Base-by-base conservation (phyloP, 768 basidiomycete species). In the Russula compacta region DNA sequence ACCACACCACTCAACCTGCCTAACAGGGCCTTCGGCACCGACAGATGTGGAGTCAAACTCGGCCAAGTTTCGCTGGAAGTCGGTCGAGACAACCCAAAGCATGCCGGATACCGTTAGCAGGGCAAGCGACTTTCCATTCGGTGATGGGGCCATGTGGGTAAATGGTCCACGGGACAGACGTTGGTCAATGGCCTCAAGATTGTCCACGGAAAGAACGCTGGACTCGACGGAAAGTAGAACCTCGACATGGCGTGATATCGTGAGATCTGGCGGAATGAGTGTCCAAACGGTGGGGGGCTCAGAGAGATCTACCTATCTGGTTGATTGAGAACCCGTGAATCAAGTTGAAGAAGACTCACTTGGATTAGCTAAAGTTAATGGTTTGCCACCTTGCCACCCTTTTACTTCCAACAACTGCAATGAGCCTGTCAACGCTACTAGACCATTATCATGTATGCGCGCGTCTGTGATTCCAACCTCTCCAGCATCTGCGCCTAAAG, bases 11-110 rank as follows among this genome's bases (percentile, higher is more conserved):
- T 88, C 89, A 0, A 93, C 85, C 65, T 87, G 86, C 39, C 78
- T 77, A 3, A 90, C 79, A 4, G 77, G 71, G 2, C 85, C 87
- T 19, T 83, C 78, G 0, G 79, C 81, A 6, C 77, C 82, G 61
- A 81, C 79, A 32, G 75, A 77, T 8, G 71, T 77, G 2, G 89
- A 88, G 59, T 93, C 84, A 66, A 91, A 93, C 69, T 97, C 95
- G 4, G 92, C 89, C 66, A 95, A 79, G 67, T 81, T 89, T 44
- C 91, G 81, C 64, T 90, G 86, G 69, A 98, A 98, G 72, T 98
- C 92, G 12, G 86, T 82, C 12, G 95, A 95, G n/a, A 98, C 91
- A 39, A 98, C 95, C 88, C 90, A 92, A 33, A 98, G 81, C 5
- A 81, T 75, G 6, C 86, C 86, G 11, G 78, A 76, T 57, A 78